Conservation (phyloP, 495 filamentous ascomycete genomes). For the Aspergillus cavernicola region DNA sequence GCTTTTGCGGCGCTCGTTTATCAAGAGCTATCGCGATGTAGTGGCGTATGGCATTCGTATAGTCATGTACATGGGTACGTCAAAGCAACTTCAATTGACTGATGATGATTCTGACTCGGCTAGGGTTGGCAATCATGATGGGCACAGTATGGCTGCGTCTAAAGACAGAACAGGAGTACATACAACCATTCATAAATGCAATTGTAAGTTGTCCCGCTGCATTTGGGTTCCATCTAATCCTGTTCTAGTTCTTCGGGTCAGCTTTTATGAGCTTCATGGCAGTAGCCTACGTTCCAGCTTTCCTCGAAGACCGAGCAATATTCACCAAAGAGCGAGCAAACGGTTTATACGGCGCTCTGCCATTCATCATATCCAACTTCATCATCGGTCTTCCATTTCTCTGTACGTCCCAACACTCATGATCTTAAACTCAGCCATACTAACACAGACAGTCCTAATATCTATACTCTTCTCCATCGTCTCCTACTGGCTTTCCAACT, state of each 20-base stretch:
- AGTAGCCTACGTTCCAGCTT: slow-evolving; percentile 78
- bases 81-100: background rate
- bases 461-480: slow-evolving; percentile 68
- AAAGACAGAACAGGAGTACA: slow-evolving; percentile 57
- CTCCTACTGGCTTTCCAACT: slow-evolving; percentile 76
- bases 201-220: slow-evolving; percentile 43
- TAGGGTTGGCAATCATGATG: slow-evolving; percentile 77
- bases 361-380: slow-evolving; percentile 75
- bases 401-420: slow-evolving; percentile 27
- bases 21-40: slow-evolving; percentile 79
- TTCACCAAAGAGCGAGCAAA: slow-evolving; percentile 79
- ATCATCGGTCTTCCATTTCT: slow-evolving; percentile 76
- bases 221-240: background rate
- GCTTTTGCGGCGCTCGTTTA: slow-evolving; percentile 66
- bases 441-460: slow-evolving; percentile 52
- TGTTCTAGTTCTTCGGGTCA: slow-evolving; percentile 62
- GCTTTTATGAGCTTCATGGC: slow-evolving; percentile 95
- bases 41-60: slow-evolving; percentile 78
- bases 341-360: slow-evolving; percentile 69
- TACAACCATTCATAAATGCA: slow-evolving; percentile 75
- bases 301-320: slow-evolving; percentile 69
- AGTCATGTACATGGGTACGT: slow-evolving; percentile 72
- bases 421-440: background rate
- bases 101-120: slow-evolving; percentile 6
- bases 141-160: slow-evolving; percentile 80